These are phyloP conservation scores for Geranium rotundifolium DNA, from an alignment of 345 rosid genomes.

Conservation along the genomic window DNA sequence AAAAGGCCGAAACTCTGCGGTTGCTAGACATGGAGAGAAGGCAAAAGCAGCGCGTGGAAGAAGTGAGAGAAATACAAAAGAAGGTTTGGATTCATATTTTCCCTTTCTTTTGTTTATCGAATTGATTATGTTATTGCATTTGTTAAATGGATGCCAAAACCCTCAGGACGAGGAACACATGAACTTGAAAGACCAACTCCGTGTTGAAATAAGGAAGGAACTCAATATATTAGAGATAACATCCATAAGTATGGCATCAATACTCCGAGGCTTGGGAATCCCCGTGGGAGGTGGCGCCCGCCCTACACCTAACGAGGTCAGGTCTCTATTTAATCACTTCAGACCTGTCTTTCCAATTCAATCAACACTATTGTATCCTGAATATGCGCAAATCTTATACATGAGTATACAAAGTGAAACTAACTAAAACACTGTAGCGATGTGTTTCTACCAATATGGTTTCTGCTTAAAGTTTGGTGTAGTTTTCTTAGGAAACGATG, in stretches of 20 bases:
- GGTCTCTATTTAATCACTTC: slow-evolving; percentile 10
- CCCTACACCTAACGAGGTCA: slow-evolving; percentile 53
- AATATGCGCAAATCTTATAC: no score
- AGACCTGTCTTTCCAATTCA: no score
- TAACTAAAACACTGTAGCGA: no score
- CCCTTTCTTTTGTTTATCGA: not conserved
- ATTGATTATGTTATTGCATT: not conserved
- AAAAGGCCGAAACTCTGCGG: slow-evolving; percentile 46
- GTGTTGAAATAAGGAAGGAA: slow-evolving; percentile 48
- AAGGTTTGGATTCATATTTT: slow-evolving; percentile 31
- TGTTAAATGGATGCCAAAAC: not conserved
- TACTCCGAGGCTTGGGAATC: slow-evolving; percentile 72
- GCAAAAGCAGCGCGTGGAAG: slow-evolving; percentile 76
- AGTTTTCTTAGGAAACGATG: not conserved
- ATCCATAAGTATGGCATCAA: slow-evolving; percentile 55
- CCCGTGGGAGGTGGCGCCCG: slow-evolving; percentile 35
- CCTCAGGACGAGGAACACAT: slow-evolving; percentile 62
- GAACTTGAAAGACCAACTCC: slow-evolving; percentile 58
- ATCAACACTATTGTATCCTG: no score
- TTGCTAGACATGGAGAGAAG: slow-evolving; percentile 68
- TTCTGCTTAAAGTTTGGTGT: no score
- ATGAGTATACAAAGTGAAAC: no score
- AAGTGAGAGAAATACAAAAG: slow-evolving; percentile 79
- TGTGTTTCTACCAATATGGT: no score
- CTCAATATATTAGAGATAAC: slow-evolving; percentile 45